Conservation (phyloP, 2,329 filamentous ascomycete species). For the Colletotrichum sp. region DNA sequence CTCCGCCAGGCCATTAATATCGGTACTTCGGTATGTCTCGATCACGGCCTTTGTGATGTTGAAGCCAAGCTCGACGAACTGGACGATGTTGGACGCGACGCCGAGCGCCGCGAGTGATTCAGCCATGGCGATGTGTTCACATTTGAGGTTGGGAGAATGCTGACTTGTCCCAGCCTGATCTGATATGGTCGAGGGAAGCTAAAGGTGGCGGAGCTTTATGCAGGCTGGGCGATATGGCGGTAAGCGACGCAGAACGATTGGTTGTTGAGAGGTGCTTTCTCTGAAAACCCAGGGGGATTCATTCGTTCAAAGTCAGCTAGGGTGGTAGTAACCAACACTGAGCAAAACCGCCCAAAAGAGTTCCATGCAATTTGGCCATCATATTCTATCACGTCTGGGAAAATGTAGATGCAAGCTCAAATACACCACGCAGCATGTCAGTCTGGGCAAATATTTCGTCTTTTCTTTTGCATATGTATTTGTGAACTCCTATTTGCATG, state of each 20-base stretch:
- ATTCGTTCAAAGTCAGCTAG: too few species aligned
- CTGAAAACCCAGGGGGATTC: too few species aligned
- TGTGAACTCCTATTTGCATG: too few species aligned
- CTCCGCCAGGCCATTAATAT: background rate
- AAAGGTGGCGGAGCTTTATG: background rate
- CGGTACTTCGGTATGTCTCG: background rate
- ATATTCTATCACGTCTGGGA: too few species aligned
- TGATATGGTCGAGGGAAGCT: background rate
- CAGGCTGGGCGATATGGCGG: background rate
- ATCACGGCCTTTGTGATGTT: background rate
- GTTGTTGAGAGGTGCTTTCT: background rate
- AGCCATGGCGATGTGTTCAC: background rate
- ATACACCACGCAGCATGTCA: too few species aligned
- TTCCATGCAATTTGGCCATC: too few species aligned
- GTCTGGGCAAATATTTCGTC: too few species aligned
- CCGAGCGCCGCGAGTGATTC: slow-evolving; percentile 42
- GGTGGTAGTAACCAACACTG: too few species aligned
- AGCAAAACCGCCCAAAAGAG: too few species aligned
- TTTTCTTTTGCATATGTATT: too few species aligned
- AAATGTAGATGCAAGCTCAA: too few species aligned
- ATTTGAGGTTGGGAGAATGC: background rate
- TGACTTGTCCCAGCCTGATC: background rate
- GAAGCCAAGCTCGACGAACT: slow-evolving; percentile 11
- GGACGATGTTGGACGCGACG: slow-evolving; percentile 28
- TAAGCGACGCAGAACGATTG: background rate